Evolutionary conservation across 495 filamentous ascomycete species (phyloP), one percentile per base, ranked within the genome.

Genomic region (Achaetomiella virescens): DNA sequence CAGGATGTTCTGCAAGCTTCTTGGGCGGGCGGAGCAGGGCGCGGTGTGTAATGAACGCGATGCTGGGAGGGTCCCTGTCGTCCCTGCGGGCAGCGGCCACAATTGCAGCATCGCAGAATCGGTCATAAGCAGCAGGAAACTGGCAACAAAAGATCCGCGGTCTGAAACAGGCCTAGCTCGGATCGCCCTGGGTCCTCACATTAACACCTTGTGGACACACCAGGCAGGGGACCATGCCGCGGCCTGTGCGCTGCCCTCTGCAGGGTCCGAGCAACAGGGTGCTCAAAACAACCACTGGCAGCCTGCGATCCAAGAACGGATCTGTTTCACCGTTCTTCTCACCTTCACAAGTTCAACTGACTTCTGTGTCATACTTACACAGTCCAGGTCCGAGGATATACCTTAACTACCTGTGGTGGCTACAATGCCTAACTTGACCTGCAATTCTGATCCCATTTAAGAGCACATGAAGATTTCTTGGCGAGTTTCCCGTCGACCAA

Each of bases 121-220:
- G 62, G 61, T 59, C 63, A 65, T 57, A 45, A 44, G 45, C 52
- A 42, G 50, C 24, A 18, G n/a, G n/a, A 36, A 29, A 31, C 51
- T 31, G n/a, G 24, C 25, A 41, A 49, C 52, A 61, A 63, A 61
- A 56, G 58, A 57, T 54, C 42, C 21, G 18, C 18, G 54, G 46
- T 52, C 64, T 63, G 62, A 65, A 67, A 67, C 62, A 47, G 63
- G 62, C 38, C 46, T 67, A 69, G 66, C 54, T 47, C 31, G 44
- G 47, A 59, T 44, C 52, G 35, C 38, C 61, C 54, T 49, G 54
- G 48, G 50, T 38, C 18, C 42, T 44, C 40, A 38, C 17, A 1
- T 27, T 33, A 27, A 31, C 47, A 44, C 11, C 25, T 14, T 10
- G 1, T 33, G 31, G 14, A 43, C 17, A 18, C 17, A 37, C 41